Conservation (phyloP, 306 rosid genomes). For the Ormosia emarginata region DNA sequence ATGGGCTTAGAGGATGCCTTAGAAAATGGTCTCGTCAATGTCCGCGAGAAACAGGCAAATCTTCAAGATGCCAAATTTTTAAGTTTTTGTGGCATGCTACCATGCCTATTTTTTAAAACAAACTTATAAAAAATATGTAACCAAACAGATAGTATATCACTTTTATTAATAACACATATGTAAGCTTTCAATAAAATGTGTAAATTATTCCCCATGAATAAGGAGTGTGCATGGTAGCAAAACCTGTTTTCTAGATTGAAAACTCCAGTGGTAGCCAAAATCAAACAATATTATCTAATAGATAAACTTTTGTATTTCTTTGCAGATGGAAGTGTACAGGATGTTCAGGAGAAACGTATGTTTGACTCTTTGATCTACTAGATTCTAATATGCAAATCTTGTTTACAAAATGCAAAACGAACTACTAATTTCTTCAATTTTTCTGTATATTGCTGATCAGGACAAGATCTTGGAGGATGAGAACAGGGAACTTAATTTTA, state of each 20-base stretch:
- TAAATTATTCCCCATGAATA: neutral
- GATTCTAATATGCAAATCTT: neutral
- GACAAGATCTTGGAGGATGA: conserved; percentile 61
- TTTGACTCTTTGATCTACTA: too few relatives aligned
- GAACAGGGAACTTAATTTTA: conserved; percentile 55
- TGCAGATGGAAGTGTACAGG: conserved; percentile 52
- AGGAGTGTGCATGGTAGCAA: neutral
- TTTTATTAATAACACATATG: too few relatives aligned
- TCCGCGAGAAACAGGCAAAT: conserved; percentile 59
- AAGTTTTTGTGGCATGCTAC: neutral
- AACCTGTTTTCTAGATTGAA: neutral
- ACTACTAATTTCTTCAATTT: too few relatives aligned
- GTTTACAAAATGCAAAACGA: neutral
- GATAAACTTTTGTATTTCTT: neutral
- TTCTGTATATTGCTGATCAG: conserved; percentile 18
- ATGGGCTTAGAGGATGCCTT: conserved; percentile 62
- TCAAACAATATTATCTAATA: neutral
- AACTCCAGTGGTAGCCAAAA: neutral
- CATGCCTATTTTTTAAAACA: neutral
- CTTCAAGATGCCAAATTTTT: neutral
- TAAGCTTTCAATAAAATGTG: neutral
- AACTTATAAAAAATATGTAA: neutral
- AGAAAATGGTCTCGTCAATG: conserved; percentile 57
- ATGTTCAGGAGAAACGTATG: conserved; percentile 65
- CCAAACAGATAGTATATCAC: too few relatives aligned